Percentiles rank a stretch among this genome's conserved stretches.
These are phyloP conservation scores for Acanthamoeba rhysodes DNA, from an alignment of 208 protist species.

Conservation along the genomic window DNA sequence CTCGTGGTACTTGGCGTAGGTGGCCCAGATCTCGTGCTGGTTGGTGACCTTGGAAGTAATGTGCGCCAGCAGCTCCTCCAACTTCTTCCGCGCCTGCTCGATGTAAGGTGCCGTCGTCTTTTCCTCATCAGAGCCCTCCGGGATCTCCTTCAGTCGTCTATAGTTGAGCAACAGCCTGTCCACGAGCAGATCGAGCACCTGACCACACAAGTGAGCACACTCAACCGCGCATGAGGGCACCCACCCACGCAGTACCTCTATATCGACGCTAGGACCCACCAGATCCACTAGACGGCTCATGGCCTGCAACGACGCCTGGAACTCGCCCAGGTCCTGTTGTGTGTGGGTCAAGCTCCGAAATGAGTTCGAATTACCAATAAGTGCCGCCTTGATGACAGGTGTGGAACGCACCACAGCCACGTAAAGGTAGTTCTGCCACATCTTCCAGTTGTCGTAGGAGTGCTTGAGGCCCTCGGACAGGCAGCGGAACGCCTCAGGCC, in stretches of 20 bases:
- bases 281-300: constrained; percentile 48
- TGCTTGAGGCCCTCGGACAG: constrained; percentile 85
- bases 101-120: constrained; percentile 14
- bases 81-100: constrained; percentile 31
- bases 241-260: not conserved
- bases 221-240: not conserved
- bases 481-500: constrained; percentile 74
- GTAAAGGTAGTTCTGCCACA: constrained; percentile 89
- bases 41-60: constrained; percentile 71
- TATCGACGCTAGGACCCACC: constrained; percentile 1
- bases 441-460: constrained; percentile 87
- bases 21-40: constrained; percentile 62
- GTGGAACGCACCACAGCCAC: constrained; percentile 65
- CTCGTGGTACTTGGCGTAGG: constrained; percentile 51
- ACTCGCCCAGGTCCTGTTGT: constrained; percentile 42
- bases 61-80: constrained; percentile 27
- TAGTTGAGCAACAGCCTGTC: not conserved
- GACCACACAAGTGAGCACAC: not conserved
- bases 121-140: constrained; percentile 12
- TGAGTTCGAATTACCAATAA: not conserved
- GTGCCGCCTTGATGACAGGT: not conserved
- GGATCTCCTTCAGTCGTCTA: not conserved
- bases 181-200: constrained; percentile 1
- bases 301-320: constrained; percentile 17
- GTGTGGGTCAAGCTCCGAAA: not conserved